Base-by-base conservation (phyloP, 1,284 basidiomycete genomes). In the Ganoderma leucocontextum region DNA sequence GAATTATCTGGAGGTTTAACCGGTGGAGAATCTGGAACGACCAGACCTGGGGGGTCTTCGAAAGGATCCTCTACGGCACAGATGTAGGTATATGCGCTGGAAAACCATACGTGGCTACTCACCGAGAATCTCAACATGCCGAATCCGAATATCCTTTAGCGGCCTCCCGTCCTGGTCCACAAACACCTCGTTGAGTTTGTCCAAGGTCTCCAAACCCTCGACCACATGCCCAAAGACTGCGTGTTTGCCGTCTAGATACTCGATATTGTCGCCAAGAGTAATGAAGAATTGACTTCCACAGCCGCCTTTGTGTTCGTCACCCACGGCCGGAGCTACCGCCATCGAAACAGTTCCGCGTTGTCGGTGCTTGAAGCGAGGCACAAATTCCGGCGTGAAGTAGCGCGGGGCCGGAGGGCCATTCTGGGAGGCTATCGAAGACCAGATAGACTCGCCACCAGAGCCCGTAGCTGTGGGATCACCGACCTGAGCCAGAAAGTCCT, bases 211-310 rank as follows among this genome's bases (percentile, higher is more conserved):
- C 25, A 95, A 79, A 0, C 98, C 97, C 79, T 99, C 97, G 6
- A 99, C 95, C 12, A 99, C 95, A 76, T 92, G 92, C 12, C 97
- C 97, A 79, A 99, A 99, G 1, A 96, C 95, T 0, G 95, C 94
- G 77, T 99, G 97, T 78, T 96, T 97, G 65, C 95, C 95, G 76
- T 99, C 97, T 44, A 99, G 87, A 78, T 98, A 99, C 72, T 97
- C 95, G 76, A 98, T 94, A 69, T 91, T 90, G 75, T 97, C 94
- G 22, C 87, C 91, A 1, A 99, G 86, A 0, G 97, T 99, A 75
- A 99, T 89, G 82, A 98, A 99, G 85, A 99, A 99, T 78, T 99
- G 97, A 75, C 93, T 95, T 4, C 95, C 97, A 73, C 95, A 96
- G 6, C 96, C 95, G 8, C 95, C 91, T 65, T 86, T 83, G n/a